Evolutionary conservation across 129 eudicot genomes (phyloP).

Genomic region (Tanacetum coccineum): DNA sequence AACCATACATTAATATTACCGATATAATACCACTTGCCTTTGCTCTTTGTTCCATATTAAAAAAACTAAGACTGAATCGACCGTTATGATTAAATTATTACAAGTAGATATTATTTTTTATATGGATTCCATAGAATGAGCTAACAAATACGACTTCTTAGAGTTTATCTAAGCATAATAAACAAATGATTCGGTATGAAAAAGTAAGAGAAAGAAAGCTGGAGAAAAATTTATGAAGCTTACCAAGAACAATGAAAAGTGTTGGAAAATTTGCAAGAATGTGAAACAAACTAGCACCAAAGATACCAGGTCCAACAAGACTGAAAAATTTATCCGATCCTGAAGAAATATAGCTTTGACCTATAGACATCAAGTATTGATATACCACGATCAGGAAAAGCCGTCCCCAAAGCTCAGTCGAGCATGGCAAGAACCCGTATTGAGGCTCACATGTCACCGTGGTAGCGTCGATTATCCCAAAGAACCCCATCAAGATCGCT

Average conservation of each 20-base stretch:
- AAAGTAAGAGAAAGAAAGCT: background rate
- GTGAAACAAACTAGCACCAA: slow-evolving; percentile 65
- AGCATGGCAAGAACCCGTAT: slow-evolving; percentile 78
- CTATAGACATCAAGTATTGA: slow-evolving; percentile 53
- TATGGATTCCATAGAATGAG: too few species aligned
- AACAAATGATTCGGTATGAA: too few species aligned
- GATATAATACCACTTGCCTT: too few species aligned
- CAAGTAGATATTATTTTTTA: too few species aligned
- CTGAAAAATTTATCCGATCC: slow-evolving; percentile 56
- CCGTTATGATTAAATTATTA: too few species aligned
- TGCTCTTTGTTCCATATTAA: too few species aligned
- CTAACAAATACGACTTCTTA: too few species aligned
- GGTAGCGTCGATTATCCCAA: slow-evolving; percentile 15
- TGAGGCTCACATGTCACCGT: slow-evolving; percentile 53
- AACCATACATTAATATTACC: too few species aligned
- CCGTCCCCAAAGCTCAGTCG: slow-evolving; percentile 46
- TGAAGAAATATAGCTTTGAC: slow-evolving; percentile 42
- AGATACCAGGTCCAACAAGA: slow-evolving; percentile 53
- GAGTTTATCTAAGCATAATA: too few species aligned
- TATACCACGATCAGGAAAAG: slow-evolving; percentile 55
- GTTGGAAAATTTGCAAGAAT: slow-evolving; percentile 54
- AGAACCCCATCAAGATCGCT: slow-evolving; percentile 12
- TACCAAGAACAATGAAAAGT: slow-evolving; percentile 49
- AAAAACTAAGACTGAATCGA: too few species aligned
- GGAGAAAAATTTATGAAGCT: background rate